These are phyloP conservation scores for Umbellularia californica DNA, from an alignment of 164 flowering plant species.

Conservation along the genomic window DNA sequence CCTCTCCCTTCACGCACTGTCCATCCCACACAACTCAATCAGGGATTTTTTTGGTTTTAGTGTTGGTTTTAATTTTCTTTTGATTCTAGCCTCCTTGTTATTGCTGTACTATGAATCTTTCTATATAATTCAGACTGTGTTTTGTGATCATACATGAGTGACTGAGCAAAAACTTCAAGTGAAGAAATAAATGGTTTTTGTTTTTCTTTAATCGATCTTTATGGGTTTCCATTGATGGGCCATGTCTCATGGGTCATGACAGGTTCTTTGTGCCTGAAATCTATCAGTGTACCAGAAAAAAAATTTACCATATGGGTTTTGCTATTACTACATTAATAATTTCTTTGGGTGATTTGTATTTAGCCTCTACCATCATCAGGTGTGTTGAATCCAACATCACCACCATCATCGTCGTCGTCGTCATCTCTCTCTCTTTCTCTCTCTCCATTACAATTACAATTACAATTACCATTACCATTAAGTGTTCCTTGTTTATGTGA, in stretches of 20 bases:
- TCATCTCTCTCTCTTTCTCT: neutral
- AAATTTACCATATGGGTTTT: neutral
- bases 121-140: constrained; percentile 28
- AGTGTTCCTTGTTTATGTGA: neutral
- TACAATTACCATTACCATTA: no score
- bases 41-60: constrained; percentile 16
- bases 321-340: neutral
- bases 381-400: no score
- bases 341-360: neutral
- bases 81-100: neutral
- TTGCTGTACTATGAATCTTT: neutral
- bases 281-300: no score
- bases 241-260: neutral
- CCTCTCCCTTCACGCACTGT: constrained; percentile 21
- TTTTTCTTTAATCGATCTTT: no score
- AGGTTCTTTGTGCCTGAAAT: no score
- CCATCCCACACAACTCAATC: constrained; percentile 29
- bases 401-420: neutral
- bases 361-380: no score
- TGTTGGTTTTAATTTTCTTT: neutral
- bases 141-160: constrained; percentile 33
- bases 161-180: neutral
- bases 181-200: neutral
- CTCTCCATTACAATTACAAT: no score
- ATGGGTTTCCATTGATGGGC: neutral